A percentile compares a stretch with the other conserved stretches of the same genome.
Conservation (phyloP, 202 grass and related monocot species). For the Hordeum pubiflorum region DNA sequence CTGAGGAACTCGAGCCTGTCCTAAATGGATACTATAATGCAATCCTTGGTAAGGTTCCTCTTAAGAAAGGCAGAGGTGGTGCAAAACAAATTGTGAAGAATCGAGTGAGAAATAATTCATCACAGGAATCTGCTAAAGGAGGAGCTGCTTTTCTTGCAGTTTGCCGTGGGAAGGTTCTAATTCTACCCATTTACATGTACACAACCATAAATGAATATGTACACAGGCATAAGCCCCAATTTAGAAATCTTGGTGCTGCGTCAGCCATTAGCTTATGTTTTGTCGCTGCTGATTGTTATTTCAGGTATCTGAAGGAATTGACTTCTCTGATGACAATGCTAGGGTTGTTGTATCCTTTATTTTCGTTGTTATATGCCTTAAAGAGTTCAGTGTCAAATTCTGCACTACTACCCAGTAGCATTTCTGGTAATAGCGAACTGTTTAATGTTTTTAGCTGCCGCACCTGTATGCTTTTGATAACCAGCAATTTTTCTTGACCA, state of each 20-base stretch:
- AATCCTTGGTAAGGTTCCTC: slow-evolving; percentile 54
- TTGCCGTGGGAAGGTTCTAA: slow-evolving; percentile 81
- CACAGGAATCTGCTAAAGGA: slow-evolving; percentile 41
- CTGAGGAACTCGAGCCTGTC: slow-evolving; percentile 77
- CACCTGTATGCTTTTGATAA: slow-evolving; percentile 4
- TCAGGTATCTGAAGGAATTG: slow-evolving; percentile 95
- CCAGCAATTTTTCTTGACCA: slow-evolving; percentile 59
- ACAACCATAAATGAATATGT: background rate
- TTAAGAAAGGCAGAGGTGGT: slow-evolving; percentile 51
- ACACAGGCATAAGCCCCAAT: background rate
- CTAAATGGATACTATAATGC: slow-evolving; percentile 85
- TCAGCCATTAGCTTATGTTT: slow-evolving; percentile 20
- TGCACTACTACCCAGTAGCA: background rate
- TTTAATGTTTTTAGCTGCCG: background rate
- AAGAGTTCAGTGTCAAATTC: slow-evolving; percentile 4
- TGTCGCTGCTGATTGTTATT: slow-evolving; percentile 31
- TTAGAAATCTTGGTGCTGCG: background rate
- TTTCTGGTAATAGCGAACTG: background rate
- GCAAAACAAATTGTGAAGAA: slow-evolving; percentile 56
- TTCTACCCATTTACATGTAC: slow-evolving; percentile 23
- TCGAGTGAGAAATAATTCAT: slow-evolving; percentile 41
- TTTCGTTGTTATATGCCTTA: background rate
- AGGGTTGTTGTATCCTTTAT: slow-evolving; percentile 97
- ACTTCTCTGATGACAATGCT: slow-evolving; percentile 93
- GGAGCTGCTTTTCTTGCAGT: slow-evolving; percentile 98